Evolutionary conservation across 257 asterid species (phyloP).

Genomic region (Ilex aquifolium): DNA sequence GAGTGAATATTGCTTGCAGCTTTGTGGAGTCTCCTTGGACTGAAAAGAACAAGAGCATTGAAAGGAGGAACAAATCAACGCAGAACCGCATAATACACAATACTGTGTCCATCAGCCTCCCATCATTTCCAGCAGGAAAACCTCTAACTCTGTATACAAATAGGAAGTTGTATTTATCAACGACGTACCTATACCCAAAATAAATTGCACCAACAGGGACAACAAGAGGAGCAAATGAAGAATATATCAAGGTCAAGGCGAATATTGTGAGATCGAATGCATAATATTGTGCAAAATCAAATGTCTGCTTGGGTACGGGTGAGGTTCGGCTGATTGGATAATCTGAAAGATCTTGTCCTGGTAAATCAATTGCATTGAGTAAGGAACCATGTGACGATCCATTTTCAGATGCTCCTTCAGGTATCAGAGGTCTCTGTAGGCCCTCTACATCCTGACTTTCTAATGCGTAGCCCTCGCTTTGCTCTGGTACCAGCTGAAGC

Average conservation of each 20-base stretch:
- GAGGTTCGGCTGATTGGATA: slow-evolving; percentile 94
- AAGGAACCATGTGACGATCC: slow-evolving; percentile 39
- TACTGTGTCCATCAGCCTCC: slow-evolving; percentile 91
- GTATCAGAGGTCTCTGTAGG: slow-evolving; percentile 66
- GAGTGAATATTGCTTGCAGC: slow-evolving; percentile 96
- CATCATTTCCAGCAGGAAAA: slow-evolving; percentile 95
- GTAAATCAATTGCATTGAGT: slow-evolving; percentile 37
- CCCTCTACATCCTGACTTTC: slow-evolving; percentile 55
- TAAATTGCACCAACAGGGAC: slow-evolving; percentile 91
- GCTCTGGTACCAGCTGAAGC: slow-evolving; percentile 93
- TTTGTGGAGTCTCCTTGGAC: slow-evolving; percentile 74
- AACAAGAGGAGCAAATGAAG: slow-evolving; percentile 86
- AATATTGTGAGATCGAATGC: slow-evolving; percentile 97
- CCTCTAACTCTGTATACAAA: slow-evolving; percentile 93
- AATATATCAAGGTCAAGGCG: slow-evolving; percentile 84
- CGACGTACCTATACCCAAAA: slow-evolving; percentile 91
- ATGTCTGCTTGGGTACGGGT: slow-evolving; percentile 87
- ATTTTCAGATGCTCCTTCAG: slow-evolving; percentile 46
- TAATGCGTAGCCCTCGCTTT: slow-evolving; percentile 62
- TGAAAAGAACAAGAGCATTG: slow-evolving; percentile 81
- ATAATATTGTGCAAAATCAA: slow-evolving; percentile 91
- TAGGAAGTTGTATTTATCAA: slow-evolving; percentile 92
- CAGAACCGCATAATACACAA: slow-evolving; percentile 73
- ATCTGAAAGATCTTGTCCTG: slow-evolving; percentile 72
- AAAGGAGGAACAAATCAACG: slow-evolving; percentile 66